A percentile compares a stretch with the other conserved stretches of the same genome.
Conservation (phyloP, 2,329 filamentous ascomycete species). For the Hymenoscyphus scutula region DNA sequence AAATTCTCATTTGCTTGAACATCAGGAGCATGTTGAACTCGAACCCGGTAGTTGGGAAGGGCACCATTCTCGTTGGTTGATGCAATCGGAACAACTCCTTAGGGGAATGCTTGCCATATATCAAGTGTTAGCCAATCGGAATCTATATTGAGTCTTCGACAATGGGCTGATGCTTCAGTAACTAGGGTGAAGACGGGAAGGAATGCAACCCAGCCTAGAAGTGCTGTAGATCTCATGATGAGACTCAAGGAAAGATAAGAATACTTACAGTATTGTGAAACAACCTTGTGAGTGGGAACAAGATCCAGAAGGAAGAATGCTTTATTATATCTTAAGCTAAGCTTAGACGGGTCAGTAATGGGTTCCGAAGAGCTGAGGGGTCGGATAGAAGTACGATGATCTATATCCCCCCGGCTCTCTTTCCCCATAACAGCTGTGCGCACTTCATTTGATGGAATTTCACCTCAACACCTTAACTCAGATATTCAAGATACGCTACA, state of each 20-base stretch:
- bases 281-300: background rate
- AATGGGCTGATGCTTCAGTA: background rate
- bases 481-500: too few species aligned
- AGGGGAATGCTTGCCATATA: background rate
- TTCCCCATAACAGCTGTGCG: too few species aligned
- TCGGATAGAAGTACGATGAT: too few species aligned
- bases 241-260: background rate
- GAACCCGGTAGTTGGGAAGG: background rate
- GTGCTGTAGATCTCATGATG: background rate
- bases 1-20: background rate
- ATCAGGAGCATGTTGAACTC: background rate
- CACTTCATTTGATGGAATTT: too few species aligned
- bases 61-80: background rate
- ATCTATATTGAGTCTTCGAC: background rate
- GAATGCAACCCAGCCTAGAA: background rate
- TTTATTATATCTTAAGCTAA: too few species aligned
- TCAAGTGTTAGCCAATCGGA: background rate
- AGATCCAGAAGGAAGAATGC: too few species aligned
- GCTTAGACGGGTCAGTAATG: too few species aligned
- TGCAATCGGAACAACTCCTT: background rate
- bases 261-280: background rate
- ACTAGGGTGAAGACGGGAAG: background rate
- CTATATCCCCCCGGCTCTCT: too few species aligned
- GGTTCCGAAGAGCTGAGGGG: too few species aligned
- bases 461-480: too few species aligned